phyloP scores from a whole-genome alignment of 176 grass and related monocot genomes.

The Eremochloa ophiuroides region DNA sequence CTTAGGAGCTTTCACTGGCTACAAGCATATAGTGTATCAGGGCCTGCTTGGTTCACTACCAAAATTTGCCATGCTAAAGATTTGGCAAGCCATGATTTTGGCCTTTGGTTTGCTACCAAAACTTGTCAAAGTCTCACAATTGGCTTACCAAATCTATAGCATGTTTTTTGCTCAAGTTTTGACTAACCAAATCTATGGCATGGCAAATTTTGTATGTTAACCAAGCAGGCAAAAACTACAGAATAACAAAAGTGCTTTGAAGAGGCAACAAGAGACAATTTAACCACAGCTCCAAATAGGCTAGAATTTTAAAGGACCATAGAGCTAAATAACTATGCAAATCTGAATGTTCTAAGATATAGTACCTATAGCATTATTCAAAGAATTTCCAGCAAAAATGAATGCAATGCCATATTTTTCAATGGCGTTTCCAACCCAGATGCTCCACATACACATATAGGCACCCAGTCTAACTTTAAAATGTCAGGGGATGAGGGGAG shows the following conservation, averaged over 20 bases:
- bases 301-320: neutral
- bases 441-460: neutral
- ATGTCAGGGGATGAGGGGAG: neutral
- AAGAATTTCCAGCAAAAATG: neutral
- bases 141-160: too few relatives aligned
- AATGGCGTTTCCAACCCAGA: neutral
- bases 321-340: neutral
- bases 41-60: too few relatives aligned
- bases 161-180: too few relatives aligned
- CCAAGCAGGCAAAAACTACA: neutral
- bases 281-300: neutral
- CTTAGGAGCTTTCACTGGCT: neutral
- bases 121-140: too few relatives aligned
- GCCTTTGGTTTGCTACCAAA: too few relatives aligned
- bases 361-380: neutral
- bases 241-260: neutral
- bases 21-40: neutral
- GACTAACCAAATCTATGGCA: too few relatives aligned
- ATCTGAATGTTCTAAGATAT: neutral
- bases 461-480: neutral
- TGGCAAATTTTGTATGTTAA: too few relatives aligned
- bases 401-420: neutral
- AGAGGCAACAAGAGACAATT: conserved; percentile 3
- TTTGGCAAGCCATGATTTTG: too few relatives aligned
- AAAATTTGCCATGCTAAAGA: too few relatives aligned